Evolutionary conservation across 768 basidiomycete genomes (phyloP).

Genomic region (Hygrophorus pudorinus): DNA sequence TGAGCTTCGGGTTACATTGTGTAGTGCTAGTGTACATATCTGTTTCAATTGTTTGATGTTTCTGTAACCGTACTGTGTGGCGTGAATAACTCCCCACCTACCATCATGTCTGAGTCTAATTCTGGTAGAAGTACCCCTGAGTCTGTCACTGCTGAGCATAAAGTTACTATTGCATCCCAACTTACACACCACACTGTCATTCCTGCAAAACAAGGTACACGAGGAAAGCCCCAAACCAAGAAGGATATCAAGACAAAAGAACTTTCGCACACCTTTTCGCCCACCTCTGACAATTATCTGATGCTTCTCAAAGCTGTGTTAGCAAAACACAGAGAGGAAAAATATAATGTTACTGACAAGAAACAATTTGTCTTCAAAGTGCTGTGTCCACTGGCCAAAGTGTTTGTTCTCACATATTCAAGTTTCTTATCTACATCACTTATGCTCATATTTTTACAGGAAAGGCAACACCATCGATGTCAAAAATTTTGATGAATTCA

Average conservation of each 20-base stretch:
- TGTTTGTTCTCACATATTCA: too few species aligned
- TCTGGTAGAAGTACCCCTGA: not conserved
- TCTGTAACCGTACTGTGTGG: not conserved
- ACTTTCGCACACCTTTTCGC: constrained; percentile 1
- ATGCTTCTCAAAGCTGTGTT: constrained; percentile 5
- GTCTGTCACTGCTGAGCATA: not conserved
- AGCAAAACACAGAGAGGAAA: constrained; percentile 8
- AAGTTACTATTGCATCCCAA: not conserved
- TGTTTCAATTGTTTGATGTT: not conserved
- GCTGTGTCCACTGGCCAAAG: not conserved
- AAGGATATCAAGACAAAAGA: constrained; percentile 10
- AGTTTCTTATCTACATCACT: not conserved
- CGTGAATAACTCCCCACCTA: not conserved
- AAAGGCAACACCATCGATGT: constrained; percentile 15
- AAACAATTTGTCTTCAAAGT: constrained; percentile 7
- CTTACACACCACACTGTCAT: not conserved
- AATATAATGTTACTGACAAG: constrained; percentile 6
- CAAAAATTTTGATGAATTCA: constrained; percentile 10
- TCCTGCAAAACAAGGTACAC: not conserved
- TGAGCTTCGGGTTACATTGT: constrained; percentile 11
- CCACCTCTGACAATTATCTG: not conserved
- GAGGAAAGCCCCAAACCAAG: constrained; percentile 4
- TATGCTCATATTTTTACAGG: constrained; percentile 1
- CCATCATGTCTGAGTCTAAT: not conserved
- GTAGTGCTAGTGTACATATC: constrained; percentile 1